Percentiles rank a stretch among this genome's conserved stretches.
phyloP scores from a whole-genome alignment of 176 grass and related monocot genomes.

The Bromus sterilis region DNA sequence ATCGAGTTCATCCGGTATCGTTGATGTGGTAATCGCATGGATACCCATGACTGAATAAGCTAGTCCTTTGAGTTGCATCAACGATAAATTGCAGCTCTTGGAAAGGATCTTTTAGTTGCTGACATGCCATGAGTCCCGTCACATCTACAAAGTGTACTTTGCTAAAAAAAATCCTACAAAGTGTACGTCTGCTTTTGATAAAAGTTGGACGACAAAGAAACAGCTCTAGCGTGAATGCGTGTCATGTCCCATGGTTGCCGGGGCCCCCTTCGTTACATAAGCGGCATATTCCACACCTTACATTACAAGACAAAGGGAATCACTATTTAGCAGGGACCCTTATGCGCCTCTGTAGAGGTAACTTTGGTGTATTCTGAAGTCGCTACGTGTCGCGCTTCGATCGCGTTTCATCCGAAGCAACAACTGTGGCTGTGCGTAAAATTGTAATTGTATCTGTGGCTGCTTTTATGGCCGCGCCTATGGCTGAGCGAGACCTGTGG shows the following conservation, averaged over 20 bases:
- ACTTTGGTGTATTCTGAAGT: no score
- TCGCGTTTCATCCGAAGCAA: no score
- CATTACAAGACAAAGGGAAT: no score
- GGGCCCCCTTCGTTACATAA: not conserved
- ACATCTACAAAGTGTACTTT: not conserved
- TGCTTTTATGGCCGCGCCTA: no score
- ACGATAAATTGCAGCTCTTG: not conserved
- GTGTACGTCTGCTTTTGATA: not conserved
- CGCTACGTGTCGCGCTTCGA: no score
- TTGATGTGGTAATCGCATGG: not conserved
- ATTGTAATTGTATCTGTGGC: no score
- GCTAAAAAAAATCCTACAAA: no score
- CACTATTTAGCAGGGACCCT: no score
- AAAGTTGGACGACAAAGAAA: not conserved
- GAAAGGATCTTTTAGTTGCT: constrained; percentile 3
- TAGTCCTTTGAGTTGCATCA: not conserved
- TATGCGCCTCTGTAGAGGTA: no score
- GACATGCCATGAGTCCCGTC: not conserved
- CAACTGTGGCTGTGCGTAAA: no score
- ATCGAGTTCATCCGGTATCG: not conserved
- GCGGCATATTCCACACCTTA: not conserved
- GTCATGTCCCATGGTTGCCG: not conserved
- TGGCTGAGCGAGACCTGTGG: no score
- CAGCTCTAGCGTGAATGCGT: not conserved
- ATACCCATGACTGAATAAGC: not conserved